phyloP scores from a whole-genome alignment of 2,329 filamentous ascomycete species.

The Polychaeton citri region DNA sequence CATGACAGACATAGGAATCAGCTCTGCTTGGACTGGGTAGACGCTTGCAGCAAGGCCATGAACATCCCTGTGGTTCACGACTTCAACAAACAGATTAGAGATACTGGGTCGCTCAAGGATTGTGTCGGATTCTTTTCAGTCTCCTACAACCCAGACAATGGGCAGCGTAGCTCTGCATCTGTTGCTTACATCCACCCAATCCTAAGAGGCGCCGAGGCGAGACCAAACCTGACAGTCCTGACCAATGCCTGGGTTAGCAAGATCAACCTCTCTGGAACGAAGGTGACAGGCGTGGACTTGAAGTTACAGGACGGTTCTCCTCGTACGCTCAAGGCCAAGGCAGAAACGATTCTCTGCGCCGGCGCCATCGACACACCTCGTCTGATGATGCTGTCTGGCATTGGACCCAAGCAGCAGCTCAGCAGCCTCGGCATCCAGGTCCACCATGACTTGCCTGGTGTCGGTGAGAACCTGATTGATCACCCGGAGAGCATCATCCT shows the following conservation, averaged over 20 bases:
- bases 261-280: constrained; percentile 55
- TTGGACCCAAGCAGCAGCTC: constrained; percentile 36
- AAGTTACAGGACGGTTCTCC: constrained; percentile 48
- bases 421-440: constrained; percentile 37
- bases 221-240: constrained; percentile 72
- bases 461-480: constrained; percentile 51
- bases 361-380: constrained; percentile 73
- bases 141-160: constrained; percentile 81
- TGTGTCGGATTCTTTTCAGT: constrained; percentile 85
- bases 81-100: constrained; percentile 74
- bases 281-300: constrained; percentile 59
- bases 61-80: constrained; percentile 70
- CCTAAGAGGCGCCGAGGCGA: constrained; percentile 65
- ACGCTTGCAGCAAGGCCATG: constrained; percentile 65
- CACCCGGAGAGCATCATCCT: constrained; percentile 55
- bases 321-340: constrained; percentile 45
- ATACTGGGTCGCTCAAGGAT: constrained; percentile 56
- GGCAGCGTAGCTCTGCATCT: constrained; percentile 69
- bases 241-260: constrained; percentile 81
- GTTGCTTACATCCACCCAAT: constrained; percentile 92
- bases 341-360: constrained; percentile 67
- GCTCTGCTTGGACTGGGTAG: constrained; percentile 81
- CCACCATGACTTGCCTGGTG: constrained; percentile 46
- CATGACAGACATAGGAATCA: constrained; percentile 78
- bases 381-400: constrained; percentile 40